Conservation (phyloP, 108 stramenopile genomes). For the Nitzschia sp. region DNA sequence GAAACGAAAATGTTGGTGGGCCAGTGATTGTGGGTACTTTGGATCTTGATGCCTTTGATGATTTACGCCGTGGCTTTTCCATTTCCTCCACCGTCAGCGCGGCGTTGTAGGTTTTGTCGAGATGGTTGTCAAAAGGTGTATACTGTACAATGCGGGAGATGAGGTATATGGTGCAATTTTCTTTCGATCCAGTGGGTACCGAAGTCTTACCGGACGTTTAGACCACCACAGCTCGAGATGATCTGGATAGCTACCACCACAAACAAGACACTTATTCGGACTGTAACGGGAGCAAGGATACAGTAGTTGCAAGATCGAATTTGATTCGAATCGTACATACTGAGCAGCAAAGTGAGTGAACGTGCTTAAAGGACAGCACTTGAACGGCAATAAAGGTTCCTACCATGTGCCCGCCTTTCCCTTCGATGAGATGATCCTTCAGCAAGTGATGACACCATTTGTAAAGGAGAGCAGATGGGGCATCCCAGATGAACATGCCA, state of each 20-base stretch:
- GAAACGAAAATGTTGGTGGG: constrained; percentile 37
- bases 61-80: not conserved
- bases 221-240: constrained; percentile 56
- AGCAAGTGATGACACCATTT: constrained; percentile 48
- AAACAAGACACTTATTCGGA: constrained; percentile 50
- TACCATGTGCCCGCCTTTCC: constrained; percentile 38
- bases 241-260: constrained; percentile 53
- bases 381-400: not conserved
- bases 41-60: not conserved
- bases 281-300: constrained; percentile 46
- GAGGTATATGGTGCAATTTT: too few relatives aligned
- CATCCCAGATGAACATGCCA: constrained; percentile 18
- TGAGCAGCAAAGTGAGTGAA: not conserved
- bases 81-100: constrained; percentile 1
- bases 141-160: constrained; percentile 19
- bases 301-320: constrained; percentile 46
- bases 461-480: constrained; percentile 44
- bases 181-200: too few relatives aligned
- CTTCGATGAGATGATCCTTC: constrained; percentile 53
- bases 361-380: not conserved
- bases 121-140: constrained; percentile 44
- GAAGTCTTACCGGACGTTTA: constrained; percentile 29
- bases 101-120: constrained; percentile 36
- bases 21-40: not conserved
- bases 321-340: constrained; percentile 47